phyloP scores from a whole-genome alignment of 129 eudicot species.

The Artemisia annua region DNA sequence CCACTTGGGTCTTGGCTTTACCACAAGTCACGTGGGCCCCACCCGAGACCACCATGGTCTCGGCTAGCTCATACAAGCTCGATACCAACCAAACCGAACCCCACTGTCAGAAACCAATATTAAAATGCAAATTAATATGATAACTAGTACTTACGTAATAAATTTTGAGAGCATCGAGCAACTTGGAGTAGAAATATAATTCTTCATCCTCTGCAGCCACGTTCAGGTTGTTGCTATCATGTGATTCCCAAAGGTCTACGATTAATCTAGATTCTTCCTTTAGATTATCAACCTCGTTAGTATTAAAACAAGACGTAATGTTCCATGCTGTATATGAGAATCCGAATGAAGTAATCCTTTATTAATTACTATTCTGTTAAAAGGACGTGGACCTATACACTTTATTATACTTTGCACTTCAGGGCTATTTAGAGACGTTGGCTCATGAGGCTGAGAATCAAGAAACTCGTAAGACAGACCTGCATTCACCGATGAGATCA shows the following conservation, averaged over 20 bases:
- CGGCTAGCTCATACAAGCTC: too few relatives aligned
- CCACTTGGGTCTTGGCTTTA: too few relatives aligned
- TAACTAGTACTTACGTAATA: constrained; percentile 61
- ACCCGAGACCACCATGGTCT: too few relatives aligned
- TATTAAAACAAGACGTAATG: constrained; percentile 63
- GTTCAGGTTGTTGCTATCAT: constrained; percentile 24
- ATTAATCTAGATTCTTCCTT: constrained; percentile 30
- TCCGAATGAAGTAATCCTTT: constrained; percentile 87
- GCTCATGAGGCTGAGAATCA: constrained; percentile 39
- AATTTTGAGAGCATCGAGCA: constrained; percentile 69
- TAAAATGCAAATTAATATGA: background rate
- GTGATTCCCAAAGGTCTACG: constrained; percentile 64
- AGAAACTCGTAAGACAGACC: constrained; percentile 55
- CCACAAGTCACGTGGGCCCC: too few relatives aligned
- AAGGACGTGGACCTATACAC: constrained; percentile 78
- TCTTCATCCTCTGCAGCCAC: constrained; percentile 47
- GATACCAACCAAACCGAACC: too few relatives aligned
- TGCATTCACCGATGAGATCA: constrained; percentile 70
- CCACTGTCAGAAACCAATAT: constrained; percentile 14
- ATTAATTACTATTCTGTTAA: constrained; percentile 63
- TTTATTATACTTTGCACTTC: constrained; percentile 65
- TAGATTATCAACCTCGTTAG: constrained; percentile 33
- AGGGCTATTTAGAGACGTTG: constrained; percentile 39
- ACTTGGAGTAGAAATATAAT: constrained; percentile 64
- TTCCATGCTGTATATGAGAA: constrained; percentile 74